Base-by-base conservation (phyloP, 768 basidiomycete genomes). In the Pisolithus albus region DNA sequence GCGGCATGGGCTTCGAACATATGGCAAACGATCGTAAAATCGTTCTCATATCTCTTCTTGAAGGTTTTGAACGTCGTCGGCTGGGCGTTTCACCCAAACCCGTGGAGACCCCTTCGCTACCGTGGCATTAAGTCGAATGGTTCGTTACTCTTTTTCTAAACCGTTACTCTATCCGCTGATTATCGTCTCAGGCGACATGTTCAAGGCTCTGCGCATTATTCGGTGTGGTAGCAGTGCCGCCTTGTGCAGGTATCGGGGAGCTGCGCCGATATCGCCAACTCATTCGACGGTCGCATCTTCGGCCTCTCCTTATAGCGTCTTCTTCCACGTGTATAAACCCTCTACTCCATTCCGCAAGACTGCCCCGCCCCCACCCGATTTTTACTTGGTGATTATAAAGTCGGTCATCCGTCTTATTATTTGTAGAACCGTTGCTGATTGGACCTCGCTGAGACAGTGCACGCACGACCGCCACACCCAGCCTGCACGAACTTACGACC, bases 251-350 rank as follows among this genome's bases (percentile, higher is more conserved):
- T 70, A 44, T 59, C 67, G 4, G 57, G 34, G 18, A 47, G 11
- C 34, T 5, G 62, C 32, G 52, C 52, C 28, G 49, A 5, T 34
- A 34, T 15, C 34, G 15, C 11, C 34, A 34, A 13, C 34, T 15
- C 13, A 13, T 34, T 34, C 34, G 34, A 15, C 34, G 34, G 11
- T 11, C 34, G 5, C 13, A 34, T 34, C 11, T 15, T 46, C 64
- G 2, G 26, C 26, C 26, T 79, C 84, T 1, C 86, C 86, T 0
- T 97, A 94, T 64, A 73, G 79, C 47, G 77, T 91, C 4, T 97
- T 96, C 70, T 98, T 77, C 67, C 86, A 96, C 61, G 73, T 92
- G 4, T 95, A 94, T 72, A 96, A 95, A 62, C 95, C 95, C 2
- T 83, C 82, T 7, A 90, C 91, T 0, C 75, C 87, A 7, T 95